Conservation (phyloP, 768 basidiomycete species). For the Russula sp. region DNA sequence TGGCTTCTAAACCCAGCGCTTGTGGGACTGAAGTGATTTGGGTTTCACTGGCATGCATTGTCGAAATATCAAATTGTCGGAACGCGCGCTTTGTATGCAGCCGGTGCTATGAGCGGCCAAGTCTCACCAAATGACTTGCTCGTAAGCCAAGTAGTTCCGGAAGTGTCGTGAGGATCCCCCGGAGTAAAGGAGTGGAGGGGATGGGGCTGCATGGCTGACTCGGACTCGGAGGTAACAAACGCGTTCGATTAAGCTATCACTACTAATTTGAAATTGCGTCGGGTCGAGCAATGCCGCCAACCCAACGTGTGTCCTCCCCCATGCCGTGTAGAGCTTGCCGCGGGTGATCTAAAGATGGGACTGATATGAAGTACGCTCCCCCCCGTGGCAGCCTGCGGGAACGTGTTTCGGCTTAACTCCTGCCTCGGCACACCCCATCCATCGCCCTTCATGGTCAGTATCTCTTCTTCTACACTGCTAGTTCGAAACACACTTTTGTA, state of each 20-base stretch:
- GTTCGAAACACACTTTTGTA: neutral
- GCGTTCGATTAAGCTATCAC: neutral
- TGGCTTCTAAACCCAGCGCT: neutral
- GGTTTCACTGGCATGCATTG: neutral
- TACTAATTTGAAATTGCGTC: slow-evolving; percentile 15
- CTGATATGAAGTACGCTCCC: slow-evolving; percentile 3
- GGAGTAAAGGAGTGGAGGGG: neutral
- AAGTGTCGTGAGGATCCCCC: neutral
- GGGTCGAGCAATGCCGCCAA: neutral
- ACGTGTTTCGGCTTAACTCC: slow-evolving; percentile 15
- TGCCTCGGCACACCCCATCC: slow-evolving; percentile 1
- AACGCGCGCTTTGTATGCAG: neutral
- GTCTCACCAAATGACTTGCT: slow-evolving; percentile 10
- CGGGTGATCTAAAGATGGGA: neutral
- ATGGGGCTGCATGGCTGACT: too few species aligned
- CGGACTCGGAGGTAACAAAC: neutral
- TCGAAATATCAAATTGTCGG: neutral
- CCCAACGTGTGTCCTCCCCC: slow-evolving; percentile 2
- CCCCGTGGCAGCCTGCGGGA: slow-evolving; percentile 7
- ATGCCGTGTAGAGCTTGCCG: slow-evolving; percentile 5
- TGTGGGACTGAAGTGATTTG: slow-evolving; percentile 6
- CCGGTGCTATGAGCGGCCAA: neutral
- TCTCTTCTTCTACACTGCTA: slow-evolving; percentile 7
- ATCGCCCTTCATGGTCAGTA: neutral
- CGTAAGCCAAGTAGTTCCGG: neutral